A percentile compares a stretch with the other conserved stretches of the same genome.
phyloP scores from a whole-genome alignment of 139 green algal species.

The Ettlia oleoabundans region DNA sequence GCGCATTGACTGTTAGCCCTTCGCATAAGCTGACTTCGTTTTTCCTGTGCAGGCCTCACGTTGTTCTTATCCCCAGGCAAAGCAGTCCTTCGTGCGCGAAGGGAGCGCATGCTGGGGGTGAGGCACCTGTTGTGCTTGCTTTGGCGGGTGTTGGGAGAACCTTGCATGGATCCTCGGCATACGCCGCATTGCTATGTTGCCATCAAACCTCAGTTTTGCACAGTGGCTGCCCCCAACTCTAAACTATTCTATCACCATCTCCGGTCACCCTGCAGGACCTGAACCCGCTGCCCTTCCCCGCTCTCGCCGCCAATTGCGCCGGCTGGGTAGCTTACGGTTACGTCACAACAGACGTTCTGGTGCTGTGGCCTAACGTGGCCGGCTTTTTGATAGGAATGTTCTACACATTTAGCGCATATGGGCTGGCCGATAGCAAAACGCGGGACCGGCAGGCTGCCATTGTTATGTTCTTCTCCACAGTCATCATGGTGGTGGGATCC shows the following conservation, averaged over 20 bases:
- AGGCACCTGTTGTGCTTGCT: too few relatives aligned
- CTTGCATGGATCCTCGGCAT: too few relatives aligned
- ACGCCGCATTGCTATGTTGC: neutral
- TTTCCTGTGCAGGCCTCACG: neutral
- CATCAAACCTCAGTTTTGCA: too few relatives aligned
- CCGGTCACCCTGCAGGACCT: slow-evolving; percentile 53
- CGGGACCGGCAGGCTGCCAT: slow-evolving; percentile 54
- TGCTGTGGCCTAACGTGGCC: slow-evolving; percentile 52
- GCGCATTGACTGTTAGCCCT: too few relatives aligned
- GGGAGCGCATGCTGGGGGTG: slow-evolving; percentile 43
- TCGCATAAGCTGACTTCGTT: too few relatives aligned
- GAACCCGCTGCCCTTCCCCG: slow-evolving; percentile 70
- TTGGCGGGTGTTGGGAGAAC: too few relatives aligned
- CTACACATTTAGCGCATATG: slow-evolving; percentile 46
- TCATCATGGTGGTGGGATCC: slow-evolving; percentile 49
- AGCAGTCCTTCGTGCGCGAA: slow-evolving; percentile 38
- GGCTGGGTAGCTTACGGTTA: slow-evolving; percentile 65
- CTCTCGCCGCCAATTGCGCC: slow-evolving; percentile 62
- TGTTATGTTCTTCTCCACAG: slow-evolving; percentile 46
- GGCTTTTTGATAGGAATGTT: slow-evolving; percentile 53
- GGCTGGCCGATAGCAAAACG: slow-evolving; percentile 54
- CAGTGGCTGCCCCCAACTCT: too few relatives aligned
- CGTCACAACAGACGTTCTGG: slow-evolving; percentile 48
- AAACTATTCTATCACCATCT: slow-evolving; percentile 5
- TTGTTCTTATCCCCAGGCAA: slow-evolving; percentile 19